Conservation (phyloP, 2,329 filamentous ascomycete genomes). For the Lasiodiplodia theobromae region DNA sequence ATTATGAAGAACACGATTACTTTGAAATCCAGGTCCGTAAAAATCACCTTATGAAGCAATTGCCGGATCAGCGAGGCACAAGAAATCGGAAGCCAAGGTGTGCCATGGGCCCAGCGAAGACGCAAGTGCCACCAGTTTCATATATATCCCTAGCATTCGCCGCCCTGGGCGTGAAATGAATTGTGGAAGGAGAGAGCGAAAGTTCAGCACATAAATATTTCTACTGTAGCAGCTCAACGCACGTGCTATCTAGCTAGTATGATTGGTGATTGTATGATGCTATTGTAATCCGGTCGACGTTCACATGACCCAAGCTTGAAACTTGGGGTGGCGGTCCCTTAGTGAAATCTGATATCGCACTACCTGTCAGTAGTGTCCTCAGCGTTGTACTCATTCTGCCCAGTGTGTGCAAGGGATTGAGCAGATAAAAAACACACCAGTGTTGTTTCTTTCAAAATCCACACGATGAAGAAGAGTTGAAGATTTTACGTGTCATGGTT, state of each 20-base stretch:
- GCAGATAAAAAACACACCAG: too few relatives aligned
- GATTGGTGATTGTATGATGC: neutral
- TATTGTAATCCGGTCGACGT: too few relatives aligned
- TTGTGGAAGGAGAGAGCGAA: neutral
- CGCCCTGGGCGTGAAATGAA: neutral
- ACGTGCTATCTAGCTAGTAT: neutral
- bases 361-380: too few relatives aligned
- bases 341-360: too few relatives aligned
- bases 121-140: neutral
- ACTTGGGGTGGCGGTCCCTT: too few relatives aligned
- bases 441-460: too few relatives aligned
- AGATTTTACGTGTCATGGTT: too few relatives aligned
- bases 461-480: too few relatives aligned
- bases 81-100: neutral
- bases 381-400: too few relatives aligned
- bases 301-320: too few relatives aligned
- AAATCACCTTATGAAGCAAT: neutral
- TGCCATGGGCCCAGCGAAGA: neutral
- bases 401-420: too few relatives aligned
- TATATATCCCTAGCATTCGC: rapidly evolving
- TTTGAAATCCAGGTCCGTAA: neutral
- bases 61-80: neutral
- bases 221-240: neutral
- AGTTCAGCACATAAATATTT: neutral
- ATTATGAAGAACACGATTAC: neutral